A percentile compares a stretch with the other conserved stretches of the same genome.
Conservation (phyloP, 495 filamentous ascomycete genomes). For the Neurospora sp. region DNA sequence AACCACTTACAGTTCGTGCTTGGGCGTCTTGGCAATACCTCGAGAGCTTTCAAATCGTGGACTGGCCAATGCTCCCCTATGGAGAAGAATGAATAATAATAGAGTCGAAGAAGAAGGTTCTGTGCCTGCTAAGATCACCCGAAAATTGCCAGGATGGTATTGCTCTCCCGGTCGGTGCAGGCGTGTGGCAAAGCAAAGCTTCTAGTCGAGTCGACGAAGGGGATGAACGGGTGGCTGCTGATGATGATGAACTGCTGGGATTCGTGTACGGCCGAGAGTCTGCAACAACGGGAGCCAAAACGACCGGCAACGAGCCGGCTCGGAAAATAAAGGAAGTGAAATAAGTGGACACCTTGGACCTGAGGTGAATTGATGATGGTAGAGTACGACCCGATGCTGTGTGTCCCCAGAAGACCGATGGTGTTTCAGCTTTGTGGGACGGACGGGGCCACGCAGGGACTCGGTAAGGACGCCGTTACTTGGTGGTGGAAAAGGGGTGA, state of each 20-base stretch:
- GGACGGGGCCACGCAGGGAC: conserved; percentile 1
- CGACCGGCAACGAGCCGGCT: neutral
- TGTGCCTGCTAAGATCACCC: neutral
- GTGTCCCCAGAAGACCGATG: conserved; percentile 6
- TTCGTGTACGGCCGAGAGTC: neutral
- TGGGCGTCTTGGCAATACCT: conserved; percentile 17
- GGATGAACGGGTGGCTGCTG: neutral
- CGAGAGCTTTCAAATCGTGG: neutral
- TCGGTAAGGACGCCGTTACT: conserved; percentile 5
- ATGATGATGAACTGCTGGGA: neutral
- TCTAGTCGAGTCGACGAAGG: neutral
- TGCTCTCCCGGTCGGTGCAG: neutral
- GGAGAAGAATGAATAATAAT: neutral
- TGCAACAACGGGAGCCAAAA: neutral
- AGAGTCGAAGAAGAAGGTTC: neutral
- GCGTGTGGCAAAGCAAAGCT: neutral
- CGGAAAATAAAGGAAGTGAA: conserved; percentile 2
- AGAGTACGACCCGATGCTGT: conserved; percentile 13
- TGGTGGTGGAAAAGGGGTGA: neutral
- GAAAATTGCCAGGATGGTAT: neutral
- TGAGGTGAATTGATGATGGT: conserved; percentile 3
- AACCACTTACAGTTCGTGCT: conserved; percentile 33
- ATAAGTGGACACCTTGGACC: conserved; percentile 3
- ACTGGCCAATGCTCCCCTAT: neutral
- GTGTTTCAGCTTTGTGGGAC: conserved; percentile 29